Evolutionary conservation across 331 rosid genomes (phyloP).

Genomic region (Dryas integrifolia): DNA sequence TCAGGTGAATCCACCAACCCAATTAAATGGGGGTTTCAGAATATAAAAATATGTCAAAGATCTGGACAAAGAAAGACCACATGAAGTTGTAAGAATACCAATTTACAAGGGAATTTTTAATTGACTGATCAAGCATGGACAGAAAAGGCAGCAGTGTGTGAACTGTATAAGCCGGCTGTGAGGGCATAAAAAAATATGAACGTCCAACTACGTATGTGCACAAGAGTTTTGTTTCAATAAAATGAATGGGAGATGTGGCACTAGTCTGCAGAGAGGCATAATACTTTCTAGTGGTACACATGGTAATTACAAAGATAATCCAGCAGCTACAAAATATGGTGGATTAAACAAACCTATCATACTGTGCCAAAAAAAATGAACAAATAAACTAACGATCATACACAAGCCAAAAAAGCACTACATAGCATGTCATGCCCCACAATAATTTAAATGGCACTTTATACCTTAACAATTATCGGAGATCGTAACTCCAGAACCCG

Average conservation of each 20-base stretch:
- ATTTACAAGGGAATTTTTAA: background rate
- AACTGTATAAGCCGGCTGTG: background rate
- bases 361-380: too few relatives aligned
- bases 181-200: background rate
- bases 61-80: background rate
- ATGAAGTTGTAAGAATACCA: background rate
- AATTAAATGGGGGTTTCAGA: background rate
- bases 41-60: background rate
- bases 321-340: background rate
- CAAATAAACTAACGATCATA: background rate
- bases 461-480: conserved; percentile 86
- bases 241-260: background rate
- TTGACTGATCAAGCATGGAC: background rate
- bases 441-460: background rate
- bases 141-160: background rate
- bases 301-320: background rate
- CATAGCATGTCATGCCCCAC: background rate
- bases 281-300: background rate
- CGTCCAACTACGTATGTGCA: background rate
- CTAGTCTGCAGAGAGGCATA: background rate
- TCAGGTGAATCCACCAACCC: background rate
- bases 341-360: too few relatives aligned
- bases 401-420: background rate
- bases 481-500: conserved; percentile 89
- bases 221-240: too few relatives aligned